phyloP scores from a whole-genome alignment of 169 alveolate genomes.

The Blepharisma undulans region DNA sequence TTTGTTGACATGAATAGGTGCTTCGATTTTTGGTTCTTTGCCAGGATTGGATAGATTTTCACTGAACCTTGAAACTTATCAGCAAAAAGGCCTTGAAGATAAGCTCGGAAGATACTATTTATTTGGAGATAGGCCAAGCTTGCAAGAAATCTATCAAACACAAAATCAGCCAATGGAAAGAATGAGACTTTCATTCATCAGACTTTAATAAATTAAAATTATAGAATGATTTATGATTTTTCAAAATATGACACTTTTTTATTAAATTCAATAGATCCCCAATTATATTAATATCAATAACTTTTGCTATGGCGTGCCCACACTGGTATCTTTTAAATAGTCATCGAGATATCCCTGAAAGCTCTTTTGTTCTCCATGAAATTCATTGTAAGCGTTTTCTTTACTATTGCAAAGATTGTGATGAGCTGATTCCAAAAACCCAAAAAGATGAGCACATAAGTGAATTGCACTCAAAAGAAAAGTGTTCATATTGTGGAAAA shows the following conservation, averaged over 20 bases:
- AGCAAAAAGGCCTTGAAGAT: conserved; percentile 25
- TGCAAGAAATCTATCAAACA: neutral
- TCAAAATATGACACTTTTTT: neutral
- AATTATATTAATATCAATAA: neutral
- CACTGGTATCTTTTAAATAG: conserved; percentile 13
- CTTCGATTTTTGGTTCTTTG: neutral
- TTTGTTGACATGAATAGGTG: conserved; percentile 20
- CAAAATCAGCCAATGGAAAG: neutral
- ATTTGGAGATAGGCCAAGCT: conserved; percentile 2
- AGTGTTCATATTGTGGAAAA: neutral
- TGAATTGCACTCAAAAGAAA: neutral
- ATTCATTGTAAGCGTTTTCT: conserved; percentile 10
- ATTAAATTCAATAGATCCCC: neutral
- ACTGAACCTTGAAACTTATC: neutral
- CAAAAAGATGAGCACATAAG: neutral
- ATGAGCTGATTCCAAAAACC: neutral
- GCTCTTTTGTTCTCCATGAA: conserved; percentile 1
- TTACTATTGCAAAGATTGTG: conserved; percentile 1
- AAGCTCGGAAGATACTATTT: neutral
- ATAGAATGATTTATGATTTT: neutral
- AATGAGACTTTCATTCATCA: neutral
- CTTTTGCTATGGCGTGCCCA: neutral
- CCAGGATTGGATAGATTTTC: conserved; percentile 10
- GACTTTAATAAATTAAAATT: neutral
- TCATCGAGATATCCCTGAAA: neutral